These are phyloP conservation scores for Medakamo hakoo DNA, from an alignment of 139 green algal species.

Conservation along the genomic window DNA sequence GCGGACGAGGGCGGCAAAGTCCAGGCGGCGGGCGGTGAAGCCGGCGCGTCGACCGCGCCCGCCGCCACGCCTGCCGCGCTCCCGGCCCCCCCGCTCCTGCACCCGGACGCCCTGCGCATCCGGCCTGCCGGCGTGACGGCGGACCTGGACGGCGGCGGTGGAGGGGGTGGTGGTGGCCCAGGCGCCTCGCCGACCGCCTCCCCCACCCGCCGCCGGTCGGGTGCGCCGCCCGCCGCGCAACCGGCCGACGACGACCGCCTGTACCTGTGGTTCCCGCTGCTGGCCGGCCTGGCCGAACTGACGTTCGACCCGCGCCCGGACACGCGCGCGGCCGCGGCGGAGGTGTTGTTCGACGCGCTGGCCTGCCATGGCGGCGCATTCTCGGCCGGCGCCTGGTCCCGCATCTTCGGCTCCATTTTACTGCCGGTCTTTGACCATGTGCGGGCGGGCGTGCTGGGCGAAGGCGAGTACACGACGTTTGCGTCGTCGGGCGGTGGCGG, in stretches of 20 bases:
- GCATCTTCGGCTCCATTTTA: conserved; percentile 87
- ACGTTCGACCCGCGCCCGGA: conserved; percentile 87
- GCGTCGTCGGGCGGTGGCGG: background rate
- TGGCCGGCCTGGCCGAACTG: conserved; percentile 90
- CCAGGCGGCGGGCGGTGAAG: conserved; percentile 17
- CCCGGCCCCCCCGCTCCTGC: conserved; percentile 4
- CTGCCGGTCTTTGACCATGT: conserved; percentile 98
- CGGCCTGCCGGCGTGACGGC: background rate
- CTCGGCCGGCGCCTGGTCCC: conserved; percentile 73
- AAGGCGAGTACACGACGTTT: background rate
- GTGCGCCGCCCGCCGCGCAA: conserved; percentile 29
- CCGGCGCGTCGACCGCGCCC: conserved; percentile 7
- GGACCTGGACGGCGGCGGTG: conserved; percentile 3
- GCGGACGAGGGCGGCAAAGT: conserved; percentile 73
- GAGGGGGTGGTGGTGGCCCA: conserved; percentile 10
- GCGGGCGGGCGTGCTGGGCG: conserved; percentile 41
- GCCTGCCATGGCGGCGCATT: conserved; percentile 84
- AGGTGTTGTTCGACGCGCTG: conserved; percentile 91
- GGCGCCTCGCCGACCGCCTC: background rate
- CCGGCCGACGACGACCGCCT: conserved; percentile 80
- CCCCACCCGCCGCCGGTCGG: background rate
- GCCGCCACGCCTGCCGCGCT: too few species aligned
- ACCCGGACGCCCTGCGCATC: conserved; percentile 24
- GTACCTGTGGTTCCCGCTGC: conserved; percentile 98
- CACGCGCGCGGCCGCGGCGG: conserved; percentile 58